Evolutionary conservation across 305 asterid genomes (phyloP).

Genomic region (Striga hermonthica): DNA sequence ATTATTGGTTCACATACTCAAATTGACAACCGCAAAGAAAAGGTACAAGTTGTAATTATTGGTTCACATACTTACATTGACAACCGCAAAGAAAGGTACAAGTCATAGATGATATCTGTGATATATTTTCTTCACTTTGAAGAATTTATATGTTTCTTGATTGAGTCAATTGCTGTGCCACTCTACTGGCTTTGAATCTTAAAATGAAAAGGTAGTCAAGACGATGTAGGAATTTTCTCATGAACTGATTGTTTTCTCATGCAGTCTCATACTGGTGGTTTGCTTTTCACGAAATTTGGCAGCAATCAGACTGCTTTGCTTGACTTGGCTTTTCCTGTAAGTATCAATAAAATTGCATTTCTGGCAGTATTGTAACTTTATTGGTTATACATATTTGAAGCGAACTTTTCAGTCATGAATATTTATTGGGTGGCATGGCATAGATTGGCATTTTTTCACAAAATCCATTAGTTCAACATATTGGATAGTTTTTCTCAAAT

Average conservation of each 20-base stretch:
- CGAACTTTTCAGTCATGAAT: slow-evolving; percentile 15
- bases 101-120: slow-evolving; percentile 14
- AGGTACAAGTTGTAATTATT: slow-evolving; percentile 53
- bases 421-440: slow-evolving; percentile 14
- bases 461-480: slow-evolving; percentile 11
- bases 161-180: slow-evolving; percentile 36
- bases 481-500: no score
- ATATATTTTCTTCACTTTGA: slow-evolving; percentile 58
- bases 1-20: slow-evolving; percentile 74
- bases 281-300: slow-evolving; percentile 65
- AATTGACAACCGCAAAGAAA: slow-evolving; percentile 71
- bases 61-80: slow-evolving; percentile 75
- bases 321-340: slow-evolving; percentile 67
- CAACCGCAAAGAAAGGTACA: slow-evolving; percentile 69
- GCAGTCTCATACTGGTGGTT: slow-evolving; percentile 71
- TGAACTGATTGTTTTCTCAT: slow-evolving; percentile 5
- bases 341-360: slow-evolving; percentile 21
- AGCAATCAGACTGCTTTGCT: slow-evolving; percentile 66
- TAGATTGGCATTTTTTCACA: slow-evolving; percentile 17
- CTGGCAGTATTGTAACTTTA: slow-evolving; percentile 22
- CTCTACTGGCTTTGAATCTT: no score
- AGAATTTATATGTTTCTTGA: slow-evolving; percentile 57
- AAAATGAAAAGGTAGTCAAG: no score
- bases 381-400: slow-evolving; percentile 24
- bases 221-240: no score